Percentiles rank a stretch among this genome's conserved stretches.
Conservation (phyloP, 441 rosid species). For the Euphorbia schlechtendalii region DNA sequence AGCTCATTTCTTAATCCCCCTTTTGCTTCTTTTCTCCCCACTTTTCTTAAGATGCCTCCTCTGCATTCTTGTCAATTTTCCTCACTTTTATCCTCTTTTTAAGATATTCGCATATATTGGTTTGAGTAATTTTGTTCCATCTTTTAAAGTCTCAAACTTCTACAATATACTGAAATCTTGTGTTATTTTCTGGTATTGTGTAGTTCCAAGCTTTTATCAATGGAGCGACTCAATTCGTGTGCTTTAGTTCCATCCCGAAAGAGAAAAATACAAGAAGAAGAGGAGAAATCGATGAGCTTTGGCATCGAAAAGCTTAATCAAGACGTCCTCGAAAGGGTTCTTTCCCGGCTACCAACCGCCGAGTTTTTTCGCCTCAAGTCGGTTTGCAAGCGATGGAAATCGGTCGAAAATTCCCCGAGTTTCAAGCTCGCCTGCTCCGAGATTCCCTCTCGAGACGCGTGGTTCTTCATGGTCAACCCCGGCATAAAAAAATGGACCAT, state of each 20-base stretch:
- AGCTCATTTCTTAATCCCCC: too few species aligned
- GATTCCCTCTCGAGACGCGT: slow-evolving; percentile 63
- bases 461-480: slow-evolving; percentile 69
- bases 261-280: slow-evolving; percentile 45
- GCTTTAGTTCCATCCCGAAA: slow-evolving; percentile 33
- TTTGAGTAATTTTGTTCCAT: background rate
- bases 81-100: slow-evolving; percentile 9
- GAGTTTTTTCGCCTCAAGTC: slow-evolving; percentile 50
- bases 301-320: slow-evolving; percentile 61
- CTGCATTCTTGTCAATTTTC: slow-evolving; percentile 12
- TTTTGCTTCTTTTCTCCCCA: slow-evolving; percentile 17
- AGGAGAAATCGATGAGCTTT: slow-evolving; percentile 24
- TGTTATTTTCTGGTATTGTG: slow-evolving; percentile 1
- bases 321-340: slow-evolving; percentile 73
- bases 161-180: background rate
- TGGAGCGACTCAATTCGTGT: slow-evolving; percentile 30
- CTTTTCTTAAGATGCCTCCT: too few species aligned
- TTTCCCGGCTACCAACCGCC: slow-evolving; percentile 79
- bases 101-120: background rate
- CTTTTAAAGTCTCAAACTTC: too few species aligned
- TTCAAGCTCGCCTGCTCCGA: slow-evolving; percentile 74
- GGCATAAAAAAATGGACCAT: slow-evolving; percentile 35
- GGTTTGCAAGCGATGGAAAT: slow-evolving; percentile 88
- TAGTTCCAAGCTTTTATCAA: too few species aligned
- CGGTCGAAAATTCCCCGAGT: slow-evolving; percentile 47